Base-by-base conservation (phyloP, 495 filamentous ascomycete species). In the Aspergillus panamensis region DNA sequence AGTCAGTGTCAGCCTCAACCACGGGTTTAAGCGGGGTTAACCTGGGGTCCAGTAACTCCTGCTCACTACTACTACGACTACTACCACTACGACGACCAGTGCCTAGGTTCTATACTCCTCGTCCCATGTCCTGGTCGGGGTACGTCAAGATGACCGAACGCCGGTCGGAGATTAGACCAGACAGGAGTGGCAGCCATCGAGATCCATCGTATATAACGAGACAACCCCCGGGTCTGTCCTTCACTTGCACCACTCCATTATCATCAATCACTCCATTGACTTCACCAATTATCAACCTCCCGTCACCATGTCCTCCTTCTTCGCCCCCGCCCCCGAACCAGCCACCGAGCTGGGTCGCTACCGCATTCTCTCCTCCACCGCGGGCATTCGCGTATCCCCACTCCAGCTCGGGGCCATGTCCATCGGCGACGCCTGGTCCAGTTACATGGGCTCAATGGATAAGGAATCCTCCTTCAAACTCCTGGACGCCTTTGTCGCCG, bases 401-500 rank as follows among this genome's bases (percentile, higher is more conserved):
- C n/a, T 44, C 14, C 19, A 20, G n/a, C 74, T 88, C 6, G 85
- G 85, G 0, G 71, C 72, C 17, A 87, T 87, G 84, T 84, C 78
- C 59, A 84, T 88, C 60, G 84, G 84, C 29, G 71, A 78, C 14
- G 75, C 77, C 3, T 44, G 42, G 42, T 44, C 14, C 19, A 20
- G 19, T 85, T 79, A 81, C 66, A 69, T 29, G 62, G 62, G 1
- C 54, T 73, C 30, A 65, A 89, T 70, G 87, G 87, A 25, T 63
- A 82, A 89, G 60, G 77, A 86, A 39, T 78, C 74, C 0, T 72
- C 79, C n/a, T 83, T 86, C 53, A 69, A 77, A 42, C 83, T 91
- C 33, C 75, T 91, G 31, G 87, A 90, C 61, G 83, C 75, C 62
- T 88, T 82, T 73, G 82, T 83, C 50, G 73, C 78, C 13, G 71